Conservation (phyloP, 2,329 filamentous ascomycete species). For the Aspergillus neoniger region DNA sequence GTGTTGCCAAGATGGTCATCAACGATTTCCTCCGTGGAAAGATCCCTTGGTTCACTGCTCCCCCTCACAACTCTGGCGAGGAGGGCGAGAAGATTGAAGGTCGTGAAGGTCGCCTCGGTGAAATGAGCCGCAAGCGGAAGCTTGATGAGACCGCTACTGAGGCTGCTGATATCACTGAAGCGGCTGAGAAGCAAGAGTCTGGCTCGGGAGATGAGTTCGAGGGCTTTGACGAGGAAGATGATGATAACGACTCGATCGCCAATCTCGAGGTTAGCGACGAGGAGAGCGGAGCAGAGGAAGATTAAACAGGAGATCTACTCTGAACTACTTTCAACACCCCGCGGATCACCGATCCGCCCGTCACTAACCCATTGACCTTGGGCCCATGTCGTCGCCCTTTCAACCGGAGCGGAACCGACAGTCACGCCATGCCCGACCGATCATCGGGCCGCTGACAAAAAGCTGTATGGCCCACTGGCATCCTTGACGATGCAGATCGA, state of each 20-base stretch:
- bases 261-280: conserved; percentile 47
- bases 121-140: conserved; percentile 80
- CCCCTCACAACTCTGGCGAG: conserved; percentile 61
- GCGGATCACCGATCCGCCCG: conserved; percentile 2
- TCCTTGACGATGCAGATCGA: not conserved
- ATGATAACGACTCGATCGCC: conserved; percentile 46
- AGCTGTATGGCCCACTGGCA: conserved; percentile 11
- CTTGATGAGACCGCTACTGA: conserved; percentile 56
- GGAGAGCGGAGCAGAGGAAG: conserved; percentile 47
- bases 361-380: conserved; percentile 1
- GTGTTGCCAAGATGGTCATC: conserved; percentile 93
- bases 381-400: not conserved
- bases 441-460: conserved; percentile 8
- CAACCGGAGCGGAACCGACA: not conserved
- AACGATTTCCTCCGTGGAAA: conserved; percentile 96
- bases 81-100: conserved; percentile 61
- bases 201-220: conserved; percentile 38
- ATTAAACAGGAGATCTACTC: conserved; percentile 25
- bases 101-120: conserved; percentile 75
- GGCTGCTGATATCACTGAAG: conserved; percentile 33
- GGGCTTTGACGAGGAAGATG: conserved; percentile 42
- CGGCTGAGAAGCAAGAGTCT: conserved; percentile 38
- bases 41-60: conserved; percentile 92
- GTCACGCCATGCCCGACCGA: conserved; percentile 9
- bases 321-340: not conserved